phyloP scores from a whole-genome alignment of 2,329 filamentous ascomycete species.

The Xylaria sp. region DNA sequence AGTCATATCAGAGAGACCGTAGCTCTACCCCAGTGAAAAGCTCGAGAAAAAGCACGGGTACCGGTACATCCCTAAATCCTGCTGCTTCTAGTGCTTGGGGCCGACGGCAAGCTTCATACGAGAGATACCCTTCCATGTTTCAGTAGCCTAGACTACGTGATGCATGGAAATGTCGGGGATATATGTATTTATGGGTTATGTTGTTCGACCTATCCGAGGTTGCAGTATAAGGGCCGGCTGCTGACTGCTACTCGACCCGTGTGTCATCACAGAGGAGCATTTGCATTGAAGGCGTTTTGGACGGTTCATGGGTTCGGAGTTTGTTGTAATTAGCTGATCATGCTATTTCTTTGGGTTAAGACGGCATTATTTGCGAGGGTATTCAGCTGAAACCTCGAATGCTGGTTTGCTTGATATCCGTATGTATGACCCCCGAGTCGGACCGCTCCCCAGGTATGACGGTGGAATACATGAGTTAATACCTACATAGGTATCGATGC shows the following conservation, averaged over 20 bases:
- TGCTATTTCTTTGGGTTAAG: conserved; percentile 16
- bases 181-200: conserved; percentile 13
- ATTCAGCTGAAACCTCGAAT: too few relatives aligned
- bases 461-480: not conserved
- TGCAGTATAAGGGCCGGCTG: conserved; percentile 1
- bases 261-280: conserved; percentile 20
- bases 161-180: not conserved
- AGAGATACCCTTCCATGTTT: conserved; percentile 52
- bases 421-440: not conserved
- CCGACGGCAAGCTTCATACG: conserved; percentile 42
- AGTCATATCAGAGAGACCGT: conserved; percentile 44
- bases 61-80: conserved; percentile 35
- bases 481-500: not conserved
- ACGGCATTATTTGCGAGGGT: too few relatives aligned
- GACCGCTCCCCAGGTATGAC: conserved; percentile 6
- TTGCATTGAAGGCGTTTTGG: conserved; percentile 44
- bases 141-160: conserved; percentile 36
- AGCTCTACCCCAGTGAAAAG: conserved; percentile 48
- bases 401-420: conserved; percentile 27
- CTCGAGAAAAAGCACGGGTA: conserved; percentile 47
- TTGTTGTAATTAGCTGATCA: conserved; percentile 25
- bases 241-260: not conserved
- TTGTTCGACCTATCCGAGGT: not conserved
- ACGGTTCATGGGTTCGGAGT: conserved; percentile 32
- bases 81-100: conserved; percentile 40